Percentiles rank a stretch among this genome's conserved stretches.
Conservation (phyloP, 495 filamentous ascomycete species). For the Entonaema liquescens region DNA sequence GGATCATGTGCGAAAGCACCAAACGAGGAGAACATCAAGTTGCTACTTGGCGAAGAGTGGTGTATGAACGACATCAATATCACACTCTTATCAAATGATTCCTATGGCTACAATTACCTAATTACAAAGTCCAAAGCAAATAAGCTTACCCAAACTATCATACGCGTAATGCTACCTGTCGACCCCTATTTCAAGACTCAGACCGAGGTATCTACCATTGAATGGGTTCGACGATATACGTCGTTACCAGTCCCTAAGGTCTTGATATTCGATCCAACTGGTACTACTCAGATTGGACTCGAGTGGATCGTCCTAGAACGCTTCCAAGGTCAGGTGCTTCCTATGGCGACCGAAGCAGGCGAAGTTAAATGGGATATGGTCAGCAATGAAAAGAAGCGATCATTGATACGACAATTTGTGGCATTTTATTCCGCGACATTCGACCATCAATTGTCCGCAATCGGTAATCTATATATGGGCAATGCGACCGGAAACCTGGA, state of each 20-base stretch:
- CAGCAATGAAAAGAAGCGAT: background rate
- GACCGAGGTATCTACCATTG: conserved; percentile 2
- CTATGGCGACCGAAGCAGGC: background rate
- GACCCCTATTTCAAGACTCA: background rate
- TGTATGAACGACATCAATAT: background rate
- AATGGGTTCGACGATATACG: background rate
- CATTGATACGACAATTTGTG: background rate
- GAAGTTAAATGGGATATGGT: conserved; percentile 6
- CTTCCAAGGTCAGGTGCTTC: background rate
- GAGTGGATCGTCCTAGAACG: conserved; percentile 11
- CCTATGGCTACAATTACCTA: background rate
- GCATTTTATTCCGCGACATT: background rate
- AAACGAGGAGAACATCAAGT: conserved; percentile 2
- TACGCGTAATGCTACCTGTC: conserved; percentile 4
- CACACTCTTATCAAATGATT: background rate
- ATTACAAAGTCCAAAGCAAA: background rate
- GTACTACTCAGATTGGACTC: conserved; percentile 4
- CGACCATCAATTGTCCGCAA: background rate
- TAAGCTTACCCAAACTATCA: background rate
- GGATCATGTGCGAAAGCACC: background rate
- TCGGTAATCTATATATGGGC: conserved; percentile 6
- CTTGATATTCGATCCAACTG: background rate
- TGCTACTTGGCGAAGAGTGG: background rate
- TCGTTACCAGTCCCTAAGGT: background rate
- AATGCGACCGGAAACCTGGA: background rate